Evolutionary conservation across 176 grass and related monocot genomes (phyloP), one percentile per base, ranked within the genome.

Genomic region (Aegilops sharonensis): DNA sequence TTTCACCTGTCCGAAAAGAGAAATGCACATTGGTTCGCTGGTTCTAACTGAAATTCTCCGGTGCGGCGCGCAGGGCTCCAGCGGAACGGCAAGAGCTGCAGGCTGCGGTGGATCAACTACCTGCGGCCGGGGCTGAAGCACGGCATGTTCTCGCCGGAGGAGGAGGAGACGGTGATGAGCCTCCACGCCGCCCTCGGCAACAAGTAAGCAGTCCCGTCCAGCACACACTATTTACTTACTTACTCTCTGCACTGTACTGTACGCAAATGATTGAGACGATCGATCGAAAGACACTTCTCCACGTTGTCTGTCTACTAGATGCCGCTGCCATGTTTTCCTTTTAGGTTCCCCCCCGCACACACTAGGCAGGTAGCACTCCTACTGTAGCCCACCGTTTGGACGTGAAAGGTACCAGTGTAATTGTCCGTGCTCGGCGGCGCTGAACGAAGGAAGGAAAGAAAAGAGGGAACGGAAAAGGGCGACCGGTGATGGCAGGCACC

Each of bases 131-230:
- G 93, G 48, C 72, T 95, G 72, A 95, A 93, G 86, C 93, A 87
- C 89, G 93, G 93, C 75, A 63, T 86, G 79, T 96, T 98, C 86
- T 89, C 94, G 1, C 70, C 21, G 81, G 90, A 92, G 71, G 97
- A 98, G 84, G 97, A 98, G 89, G 88, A 88, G 52, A 91, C 84
- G 70, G 88, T 98, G 59, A 86, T 94, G 87, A 90, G 84, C 78
- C 92, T 98, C 88, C 97, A 98, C 84, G 84, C 89, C 57, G 78
- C 86, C 21, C 82, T 95, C 71, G 97, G 97, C 87, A 98, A 98
- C 87, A 98, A 95, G 97, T 98, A 92, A 94, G 96, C 68, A 65
- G 42, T 2, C 40, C 37, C 1, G 37, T 9, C 39, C 40, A 42
- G 11, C 69, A 10, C 18, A 11, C 6, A 4, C 11, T 1, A 8